These are phyloP conservation scores for Ramalina intermedia DNA, from an alignment of 495 filamentous ascomycete genomes.

Conservation along the genomic window DNA sequence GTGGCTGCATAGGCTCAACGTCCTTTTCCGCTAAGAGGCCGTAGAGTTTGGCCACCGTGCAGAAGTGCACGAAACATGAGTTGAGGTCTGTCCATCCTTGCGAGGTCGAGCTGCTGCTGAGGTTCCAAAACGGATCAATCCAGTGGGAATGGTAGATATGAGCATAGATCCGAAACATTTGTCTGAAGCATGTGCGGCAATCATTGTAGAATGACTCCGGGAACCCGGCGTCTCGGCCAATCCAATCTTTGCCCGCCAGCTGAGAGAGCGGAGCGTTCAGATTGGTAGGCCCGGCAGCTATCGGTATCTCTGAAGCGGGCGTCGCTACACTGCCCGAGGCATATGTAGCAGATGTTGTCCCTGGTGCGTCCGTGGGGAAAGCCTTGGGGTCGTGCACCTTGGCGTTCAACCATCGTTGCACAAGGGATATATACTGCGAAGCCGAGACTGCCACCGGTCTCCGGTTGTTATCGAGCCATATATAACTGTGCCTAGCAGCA, in stretches of 20 bases:
- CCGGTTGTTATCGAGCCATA: constrained; percentile 62
- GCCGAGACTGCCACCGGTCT: constrained; percentile 59
- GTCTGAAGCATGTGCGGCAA: constrained; percentile 80
- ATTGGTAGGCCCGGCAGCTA: constrained; percentile 33
- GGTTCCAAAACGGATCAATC: constrained; percentile 67
- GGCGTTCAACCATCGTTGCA: constrained; percentile 85
- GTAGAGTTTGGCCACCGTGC: constrained; percentile 74
- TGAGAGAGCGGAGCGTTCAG: constrained; percentile 31
- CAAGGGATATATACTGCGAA: constrained; percentile 75
- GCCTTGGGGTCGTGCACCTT: constrained; percentile 77
- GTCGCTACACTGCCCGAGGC: constrained; percentile 46
- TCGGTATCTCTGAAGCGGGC: constrained; percentile 36
- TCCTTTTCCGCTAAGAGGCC: constrained; percentile 70
- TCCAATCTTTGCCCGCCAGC: constrained; percentile 49
- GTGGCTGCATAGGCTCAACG: constrained; percentile 82
- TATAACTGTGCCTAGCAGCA: constrained; percentile 62
- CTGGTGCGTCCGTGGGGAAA: constrained; percentile 63
- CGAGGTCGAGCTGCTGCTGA: constrained; percentile 60
- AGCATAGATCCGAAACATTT: constrained; percentile 94
- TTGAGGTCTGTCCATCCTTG: constrained; percentile 41
- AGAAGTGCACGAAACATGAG: constrained; percentile 88
- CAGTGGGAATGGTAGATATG: constrained; percentile 82
- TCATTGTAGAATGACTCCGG: constrained; percentile 73
- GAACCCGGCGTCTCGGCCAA: constrained; percentile 80
- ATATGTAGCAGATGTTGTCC: constrained; percentile 43